A percentile compares a stretch with the other conserved stretches of the same genome.
These are phyloP conservation scores for Saccharum spontaneum DNA, from an alignment of 176 grass and related monocot species.

Conservation along the genomic window DNA sequence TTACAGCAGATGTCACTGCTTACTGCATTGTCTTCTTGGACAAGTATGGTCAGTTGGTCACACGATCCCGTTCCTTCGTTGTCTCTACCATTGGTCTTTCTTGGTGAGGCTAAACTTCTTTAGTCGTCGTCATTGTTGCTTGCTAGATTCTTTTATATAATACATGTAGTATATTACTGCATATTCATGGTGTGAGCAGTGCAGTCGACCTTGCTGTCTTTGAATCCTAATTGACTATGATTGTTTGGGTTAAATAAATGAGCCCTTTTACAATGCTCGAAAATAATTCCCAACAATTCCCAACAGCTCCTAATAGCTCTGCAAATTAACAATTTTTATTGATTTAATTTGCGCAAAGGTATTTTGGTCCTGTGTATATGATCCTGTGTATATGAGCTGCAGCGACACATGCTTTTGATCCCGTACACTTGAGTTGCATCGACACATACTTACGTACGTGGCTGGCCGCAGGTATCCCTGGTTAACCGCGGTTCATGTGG, in stretches of 20 bases:
- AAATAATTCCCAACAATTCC: no score
- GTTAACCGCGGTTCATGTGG: no score
- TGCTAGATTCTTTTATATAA: slow-evolving; percentile 14
- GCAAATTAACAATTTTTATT: no score
- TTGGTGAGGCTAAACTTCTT: slow-evolving; percentile 14
- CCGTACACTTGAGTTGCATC: no score
- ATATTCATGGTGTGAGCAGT: neutral
- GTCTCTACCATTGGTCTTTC: neutral
- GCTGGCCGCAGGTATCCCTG: no score
- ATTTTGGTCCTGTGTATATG: no score
- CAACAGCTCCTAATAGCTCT: no score
- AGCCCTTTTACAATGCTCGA: no score
- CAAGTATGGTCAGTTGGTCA: slow-evolving; percentile 8
- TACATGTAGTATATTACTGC: neutral
- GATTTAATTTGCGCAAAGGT: no score
- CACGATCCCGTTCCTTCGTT: neutral
- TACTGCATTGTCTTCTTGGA: slow-evolving; percentile 3
- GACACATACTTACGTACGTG: no score
- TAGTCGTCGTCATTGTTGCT: neutral
- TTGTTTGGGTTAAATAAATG: neutral
- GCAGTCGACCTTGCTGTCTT: neutral
- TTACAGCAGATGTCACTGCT: slow-evolving; percentile 29
- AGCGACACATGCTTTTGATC: no score
- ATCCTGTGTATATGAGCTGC: no score
- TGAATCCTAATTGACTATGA: neutral